phyloP scores from a whole-genome alignment of 257 asterid species.

The Henckelia pumila region DNA sequence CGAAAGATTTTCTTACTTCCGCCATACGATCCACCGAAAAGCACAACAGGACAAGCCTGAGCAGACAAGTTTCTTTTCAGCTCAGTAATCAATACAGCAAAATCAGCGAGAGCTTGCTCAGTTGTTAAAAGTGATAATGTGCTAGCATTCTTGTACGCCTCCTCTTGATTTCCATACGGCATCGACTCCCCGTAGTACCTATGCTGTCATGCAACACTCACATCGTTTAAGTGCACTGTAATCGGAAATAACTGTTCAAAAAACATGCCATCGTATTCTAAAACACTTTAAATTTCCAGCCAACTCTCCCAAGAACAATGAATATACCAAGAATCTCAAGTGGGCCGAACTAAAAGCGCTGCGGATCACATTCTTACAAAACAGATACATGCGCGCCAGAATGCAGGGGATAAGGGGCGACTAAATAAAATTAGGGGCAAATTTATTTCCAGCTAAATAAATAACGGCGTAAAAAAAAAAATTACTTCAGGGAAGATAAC shows the following conservation, averaged over 20 bases:
- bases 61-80: constrained; percentile 76
- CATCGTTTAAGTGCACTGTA: not conserved
- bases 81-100: constrained; percentile 74
- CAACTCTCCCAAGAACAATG: not conserved
- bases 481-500: constrained; percentile 78
- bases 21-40: constrained; percentile 97
- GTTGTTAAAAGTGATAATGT: constrained; percentile 74
- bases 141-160: constrained; percentile 67
- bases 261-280: not conserved
- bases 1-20: constrained; percentile 62
- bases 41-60: constrained; percentile 72
- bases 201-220: constrained; percentile 56
- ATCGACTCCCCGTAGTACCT: constrained; percentile 91
- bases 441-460: not conserved
- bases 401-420: too few species aligned
- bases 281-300: not conserved
- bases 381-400: not conserved
- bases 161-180: constrained; percentile 73
- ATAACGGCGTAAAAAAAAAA: not conserved
- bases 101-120: constrained; percentile 94
- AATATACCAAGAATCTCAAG: not conserved
- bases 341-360: not conserved
- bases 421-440: not conserved
- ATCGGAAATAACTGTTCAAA: not conserved
- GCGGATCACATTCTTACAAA: not conserved